A percentile compares a stretch with the other conserved stretches of the same genome.
These are phyloP conservation scores for Penicillium cinerascens DNA, from an alignment of 495 filamentous ascomycete species.

Conservation along the genomic window DNA sequence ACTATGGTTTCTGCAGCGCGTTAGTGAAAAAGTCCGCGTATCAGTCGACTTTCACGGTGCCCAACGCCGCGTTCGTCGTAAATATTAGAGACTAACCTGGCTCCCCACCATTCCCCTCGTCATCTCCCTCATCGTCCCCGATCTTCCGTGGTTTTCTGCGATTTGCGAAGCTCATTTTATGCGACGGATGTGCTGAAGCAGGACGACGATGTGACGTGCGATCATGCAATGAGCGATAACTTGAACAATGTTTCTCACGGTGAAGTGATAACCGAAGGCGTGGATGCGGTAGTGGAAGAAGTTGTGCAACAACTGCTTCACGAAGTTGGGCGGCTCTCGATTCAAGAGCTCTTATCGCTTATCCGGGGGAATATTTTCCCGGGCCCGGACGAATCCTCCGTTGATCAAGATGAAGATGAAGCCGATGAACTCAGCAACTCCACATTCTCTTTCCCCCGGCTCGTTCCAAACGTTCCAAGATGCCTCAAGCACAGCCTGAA, in stretches of 20 bases:
- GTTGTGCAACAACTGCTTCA: too few relatives aligned
- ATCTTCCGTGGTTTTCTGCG: conserved; percentile 75
- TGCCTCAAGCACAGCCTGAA: conserved; percentile 99
- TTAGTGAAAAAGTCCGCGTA: background rate
- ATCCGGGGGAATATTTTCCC: conserved; percentile 36
- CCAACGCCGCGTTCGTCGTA: too few relatives aligned
- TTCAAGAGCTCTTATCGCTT: conserved; percentile 29
- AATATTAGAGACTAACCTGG: conserved; percentile 23
- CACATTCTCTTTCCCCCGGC: too few relatives aligned
- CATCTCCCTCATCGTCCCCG: conserved; percentile 63
- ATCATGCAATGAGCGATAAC: too few relatives aligned
- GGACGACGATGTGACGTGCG: background rate
- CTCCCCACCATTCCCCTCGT: conserved; percentile 39
- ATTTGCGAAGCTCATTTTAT: conserved; percentile 49
- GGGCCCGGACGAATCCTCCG: conserved; percentile 34
- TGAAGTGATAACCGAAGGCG: too few relatives aligned
- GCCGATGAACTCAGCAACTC: conserved; percentile 1
- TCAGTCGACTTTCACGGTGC: background rate
- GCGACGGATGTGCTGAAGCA: background rate
- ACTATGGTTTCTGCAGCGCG: conserved; percentile 32
- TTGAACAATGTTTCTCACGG: too few relatives aligned
- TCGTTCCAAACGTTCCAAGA: conserved; percentile 42
- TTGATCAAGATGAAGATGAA: conserved; percentile 27
- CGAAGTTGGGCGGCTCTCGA: too few relatives aligned
- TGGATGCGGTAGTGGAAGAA: too few relatives aligned